Evolutionary conservation across 2,329 filamentous ascomycete genomes (phyloP).

Genomic region (Neofusicoccum umdonicola): DNA sequence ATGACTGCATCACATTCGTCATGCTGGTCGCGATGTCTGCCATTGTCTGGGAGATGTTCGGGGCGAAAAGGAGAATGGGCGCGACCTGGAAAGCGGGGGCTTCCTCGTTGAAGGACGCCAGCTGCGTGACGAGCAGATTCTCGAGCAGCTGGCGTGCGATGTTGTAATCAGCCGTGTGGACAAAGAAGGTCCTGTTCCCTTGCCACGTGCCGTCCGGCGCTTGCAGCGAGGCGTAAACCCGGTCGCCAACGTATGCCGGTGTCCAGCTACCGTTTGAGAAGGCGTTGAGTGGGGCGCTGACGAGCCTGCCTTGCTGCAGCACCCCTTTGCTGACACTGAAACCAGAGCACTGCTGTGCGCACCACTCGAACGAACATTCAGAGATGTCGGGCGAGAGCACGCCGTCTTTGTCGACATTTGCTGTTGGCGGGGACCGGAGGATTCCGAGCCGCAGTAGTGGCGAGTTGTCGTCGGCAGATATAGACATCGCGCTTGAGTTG

Average conservation of each 20-base stretch:
- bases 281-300: background rate
- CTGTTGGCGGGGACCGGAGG: background rate
- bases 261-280: background rate
- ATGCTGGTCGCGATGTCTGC: background rate
- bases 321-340: background rate
- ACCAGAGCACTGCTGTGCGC: background rate
- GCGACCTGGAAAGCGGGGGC: background rate
- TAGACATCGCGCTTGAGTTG: background rate
- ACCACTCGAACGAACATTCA: background rate
- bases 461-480: background rate
- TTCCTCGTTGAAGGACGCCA: background rate
- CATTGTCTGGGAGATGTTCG: background rate
- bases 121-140: background rate
- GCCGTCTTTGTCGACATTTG: background rate
- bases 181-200: background rate
- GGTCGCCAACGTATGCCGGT: background rate
- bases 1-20: background rate
- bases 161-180: background rate
- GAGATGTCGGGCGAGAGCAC: background rate
- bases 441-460: background rate
- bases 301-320: background rate
- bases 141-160: background rate
- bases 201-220: background rate
- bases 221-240: background rate
- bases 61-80: background rate